Evolutionary conservation across 352 stramenopile species (phyloP).

Genomic region (Phytophthora sojae): DNA sequence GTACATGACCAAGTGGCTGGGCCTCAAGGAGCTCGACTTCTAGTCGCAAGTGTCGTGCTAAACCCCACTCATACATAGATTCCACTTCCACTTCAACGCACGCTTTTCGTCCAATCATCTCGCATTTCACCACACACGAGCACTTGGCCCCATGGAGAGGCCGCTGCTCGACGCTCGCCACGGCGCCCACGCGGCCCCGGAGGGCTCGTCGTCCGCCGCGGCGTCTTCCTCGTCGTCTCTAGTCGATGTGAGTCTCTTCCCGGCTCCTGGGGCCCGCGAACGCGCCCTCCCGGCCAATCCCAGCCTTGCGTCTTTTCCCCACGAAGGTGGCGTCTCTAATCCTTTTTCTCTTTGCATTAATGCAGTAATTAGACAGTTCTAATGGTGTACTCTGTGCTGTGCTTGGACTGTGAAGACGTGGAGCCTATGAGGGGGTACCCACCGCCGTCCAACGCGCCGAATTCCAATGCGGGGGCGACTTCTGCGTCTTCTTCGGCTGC

Average conservation of each 20-base stretch:
- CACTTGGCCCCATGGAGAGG: conserved; percentile 27
- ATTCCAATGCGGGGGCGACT: conserved; percentile 6
- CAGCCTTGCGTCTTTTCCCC: conserved; percentile 29
- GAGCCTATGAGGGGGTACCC: conserved; percentile 33
- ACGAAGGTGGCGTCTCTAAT: conserved; percentile 30
- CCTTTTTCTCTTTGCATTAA: conserved; percentile 1
- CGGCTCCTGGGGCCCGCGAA: conserved; percentile 16
- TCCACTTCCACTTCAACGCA: conserved; percentile 19
- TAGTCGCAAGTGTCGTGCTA: conserved; percentile 27
- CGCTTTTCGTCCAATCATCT: conserved; percentile 31
- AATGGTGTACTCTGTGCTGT: background rate
- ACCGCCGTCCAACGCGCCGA: conserved; percentile 11
- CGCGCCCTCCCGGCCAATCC: conserved; percentile 23
- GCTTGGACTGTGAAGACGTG: conserved; percentile 18
- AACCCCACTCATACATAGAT: conserved; percentile 11
- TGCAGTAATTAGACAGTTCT: background rate
- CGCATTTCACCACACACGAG: background rate
- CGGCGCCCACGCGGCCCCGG: background rate
- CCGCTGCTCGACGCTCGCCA: conserved; percentile 26
- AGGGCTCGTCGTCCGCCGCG: conserved; percentile 1
- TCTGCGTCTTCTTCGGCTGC: conserved; percentile 14
- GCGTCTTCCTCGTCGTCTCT: conserved; percentile 19
- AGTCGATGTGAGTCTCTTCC: conserved; percentile 19
- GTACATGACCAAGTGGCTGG: conserved; percentile 93
- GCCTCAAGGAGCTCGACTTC: conserved; percentile 89